Conservation (phyloP, 352 stramenopile genomes). For the Elongisporangium prolatum region DNA sequence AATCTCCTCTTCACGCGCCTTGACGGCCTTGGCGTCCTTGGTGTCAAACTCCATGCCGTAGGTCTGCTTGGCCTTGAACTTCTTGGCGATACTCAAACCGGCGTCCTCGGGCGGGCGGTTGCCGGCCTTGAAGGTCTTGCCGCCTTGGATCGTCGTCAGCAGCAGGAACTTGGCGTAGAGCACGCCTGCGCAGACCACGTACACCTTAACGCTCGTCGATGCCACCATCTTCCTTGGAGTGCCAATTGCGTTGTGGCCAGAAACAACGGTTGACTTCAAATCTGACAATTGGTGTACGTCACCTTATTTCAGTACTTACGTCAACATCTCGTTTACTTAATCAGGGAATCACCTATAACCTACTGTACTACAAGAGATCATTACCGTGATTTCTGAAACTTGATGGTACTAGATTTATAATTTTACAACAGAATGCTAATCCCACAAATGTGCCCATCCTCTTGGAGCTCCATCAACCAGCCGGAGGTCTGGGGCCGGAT, state of each 20-base stretch:
- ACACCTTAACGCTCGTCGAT: constrained; percentile 20
- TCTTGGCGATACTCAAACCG: constrained; percentile 7
- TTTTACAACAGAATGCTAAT: not conserved
- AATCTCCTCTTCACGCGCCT: constrained; percentile 22
- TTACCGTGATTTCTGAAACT: not conserved
- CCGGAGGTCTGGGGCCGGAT: not conserved
- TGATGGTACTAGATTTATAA: not conserved
- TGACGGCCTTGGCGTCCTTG: constrained; percentile 22
- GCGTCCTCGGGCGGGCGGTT: constrained; percentile 34
- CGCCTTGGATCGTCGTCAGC: constrained; percentile 25
- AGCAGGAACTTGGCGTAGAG: constrained; percentile 41
- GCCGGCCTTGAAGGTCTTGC: constrained; percentile 28
- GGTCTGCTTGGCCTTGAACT: constrained; percentile 25
- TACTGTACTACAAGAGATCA: not conserved
- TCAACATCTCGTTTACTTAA: not conserved
- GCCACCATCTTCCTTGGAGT: constrained; percentile 9
- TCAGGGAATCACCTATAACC: not conserved
- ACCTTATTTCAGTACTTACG: not conserved
- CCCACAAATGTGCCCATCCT: not conserved
- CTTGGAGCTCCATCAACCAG: not conserved
- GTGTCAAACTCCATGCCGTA: constrained; percentile 22
- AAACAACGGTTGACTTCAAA: not conserved
- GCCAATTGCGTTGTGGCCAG: not conserved
- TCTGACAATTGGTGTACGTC: not conserved
- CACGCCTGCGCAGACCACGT: constrained; percentile 27